Percentiles rank a stretch among this genome's conserved stretches.
These are phyloP conservation scores for Choiromyces venosus DNA, from an alignment of 495 filamentous ascomycete species.

Conservation along the genomic window DNA sequence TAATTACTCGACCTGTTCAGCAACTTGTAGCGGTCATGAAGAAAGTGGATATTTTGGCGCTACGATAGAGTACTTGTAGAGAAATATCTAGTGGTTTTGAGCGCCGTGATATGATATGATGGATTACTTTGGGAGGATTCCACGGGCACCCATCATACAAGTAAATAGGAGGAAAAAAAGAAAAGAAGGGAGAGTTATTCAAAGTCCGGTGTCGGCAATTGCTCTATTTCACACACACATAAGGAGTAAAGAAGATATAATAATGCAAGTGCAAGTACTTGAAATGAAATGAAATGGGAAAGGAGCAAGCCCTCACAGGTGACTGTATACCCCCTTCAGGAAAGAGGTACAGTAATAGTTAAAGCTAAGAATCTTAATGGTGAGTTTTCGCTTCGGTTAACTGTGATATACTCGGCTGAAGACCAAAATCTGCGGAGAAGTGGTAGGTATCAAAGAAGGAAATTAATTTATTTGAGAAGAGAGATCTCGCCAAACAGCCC, in stretches of 20 bases:
- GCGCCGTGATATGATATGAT: neutral
- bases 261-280: conserved; percentile 4
- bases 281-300: neutral
- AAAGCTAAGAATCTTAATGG: conserved; percentile 2
- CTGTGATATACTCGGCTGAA: conserved; percentile 26
- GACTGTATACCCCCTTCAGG: neutral
- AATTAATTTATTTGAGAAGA: conserved; percentile 31
- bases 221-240: neutral
- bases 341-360: neutral
- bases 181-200: neutral
- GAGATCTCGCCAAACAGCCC: conserved; percentile 25
- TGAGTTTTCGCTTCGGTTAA: conserved; percentile 28
- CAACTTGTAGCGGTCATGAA: neutral
- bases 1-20: neutral
- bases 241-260: conserved; percentile 4
- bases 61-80: too few species aligned
- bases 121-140: neutral
- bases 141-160: neutral
- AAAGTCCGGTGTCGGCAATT: neutral
- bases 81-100: neutral
- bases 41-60: neutral
- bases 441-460: conserved; percentile 24
- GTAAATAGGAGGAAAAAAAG: too few species aligned
- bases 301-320: neutral
- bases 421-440: conserved; percentile 19